These are phyloP conservation scores for Trametes villosa DNA, from an alignment of 768 basidiomycete species.

Conservation along the genomic window DNA sequence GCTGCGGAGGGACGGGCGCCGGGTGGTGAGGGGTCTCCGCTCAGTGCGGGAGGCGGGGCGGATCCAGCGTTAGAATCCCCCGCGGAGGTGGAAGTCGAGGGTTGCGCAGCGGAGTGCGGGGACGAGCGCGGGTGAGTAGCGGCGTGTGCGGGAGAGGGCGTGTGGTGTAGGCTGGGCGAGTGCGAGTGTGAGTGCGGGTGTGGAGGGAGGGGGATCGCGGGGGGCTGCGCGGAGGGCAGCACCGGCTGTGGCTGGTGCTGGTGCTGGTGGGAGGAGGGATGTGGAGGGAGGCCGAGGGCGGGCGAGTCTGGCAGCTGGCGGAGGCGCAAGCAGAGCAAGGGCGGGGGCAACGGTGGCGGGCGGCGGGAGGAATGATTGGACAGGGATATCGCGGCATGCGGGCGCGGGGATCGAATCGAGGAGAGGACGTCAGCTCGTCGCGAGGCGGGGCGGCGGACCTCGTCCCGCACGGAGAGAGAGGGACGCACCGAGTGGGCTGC, in stretches of 20 bases:
- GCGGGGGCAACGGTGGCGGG: background rate
- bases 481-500: background rate
- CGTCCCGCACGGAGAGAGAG: background rate
- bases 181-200: background rate
- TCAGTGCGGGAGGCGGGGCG: background rate
- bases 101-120: background rate
- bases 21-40: conserved; percentile 1
- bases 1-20: conserved; percentile 5
- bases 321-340: background rate
- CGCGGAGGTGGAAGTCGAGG: background rate
- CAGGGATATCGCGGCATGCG: background rate
- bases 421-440: too few species aligned
- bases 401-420: background rate
- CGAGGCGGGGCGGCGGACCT: background rate
- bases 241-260: background rate
- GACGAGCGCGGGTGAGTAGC: conserved; percentile 4
- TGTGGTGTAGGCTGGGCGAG: background rate
- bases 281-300: background rate
- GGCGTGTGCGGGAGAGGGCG: background rate
- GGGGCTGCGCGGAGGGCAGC: background rate
- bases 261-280: background rate
- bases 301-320: background rate
- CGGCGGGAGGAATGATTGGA: conserved; percentile 5
- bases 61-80: background rate
- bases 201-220: background rate